phyloP scores from a whole-genome alignment of 2,329 filamentous ascomycete genomes.

The Ceratocystis cubensis region DNA sequence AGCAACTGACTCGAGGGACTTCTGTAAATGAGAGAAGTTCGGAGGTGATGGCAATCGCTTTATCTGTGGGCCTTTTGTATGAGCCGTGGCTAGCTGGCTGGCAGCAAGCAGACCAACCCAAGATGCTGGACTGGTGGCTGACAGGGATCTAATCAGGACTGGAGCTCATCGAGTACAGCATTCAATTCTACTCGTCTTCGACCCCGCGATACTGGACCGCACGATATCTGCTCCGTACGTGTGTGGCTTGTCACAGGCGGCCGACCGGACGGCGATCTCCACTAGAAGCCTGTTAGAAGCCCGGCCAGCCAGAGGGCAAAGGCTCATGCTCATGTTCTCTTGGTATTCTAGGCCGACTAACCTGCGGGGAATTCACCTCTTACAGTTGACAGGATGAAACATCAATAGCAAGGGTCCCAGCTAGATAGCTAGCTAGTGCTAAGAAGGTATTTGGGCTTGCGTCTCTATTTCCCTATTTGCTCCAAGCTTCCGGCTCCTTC shows the following conservation, averaged over 20 bases:
- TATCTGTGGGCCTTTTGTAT: slow-evolving; percentile 1
- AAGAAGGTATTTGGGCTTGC: too few species aligned
- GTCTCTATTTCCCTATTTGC: not conserved
- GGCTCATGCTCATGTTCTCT: not conserved
- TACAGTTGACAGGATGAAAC: not conserved
- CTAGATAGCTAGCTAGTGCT: not conserved
- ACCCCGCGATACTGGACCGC: not conserved
- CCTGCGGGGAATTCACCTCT: not conserved
- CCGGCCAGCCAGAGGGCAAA: not conserved
- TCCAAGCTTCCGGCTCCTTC: not conserved
- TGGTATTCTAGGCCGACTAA: not conserved
- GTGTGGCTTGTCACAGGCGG: not conserved
- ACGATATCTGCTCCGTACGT: not conserved
- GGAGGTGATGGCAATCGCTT: not conserved
- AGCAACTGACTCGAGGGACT: not conserved
- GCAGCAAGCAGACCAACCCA: not conserved
- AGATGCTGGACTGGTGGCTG: not conserved
- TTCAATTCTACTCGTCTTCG: not conserved
- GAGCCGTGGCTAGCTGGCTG: not conserved
- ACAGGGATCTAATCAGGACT: too few species aligned
- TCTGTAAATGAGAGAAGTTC: not conserved
- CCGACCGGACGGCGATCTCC: not conserved
- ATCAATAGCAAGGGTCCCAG: not conserved
- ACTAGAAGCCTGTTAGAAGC: not conserved
- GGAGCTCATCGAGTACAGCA: too few species aligned